Evolutionary conservation across 345 rosid species (phyloP), one percentile per base, ranked within the genome.

Genomic region (Salix caprea): DNA sequence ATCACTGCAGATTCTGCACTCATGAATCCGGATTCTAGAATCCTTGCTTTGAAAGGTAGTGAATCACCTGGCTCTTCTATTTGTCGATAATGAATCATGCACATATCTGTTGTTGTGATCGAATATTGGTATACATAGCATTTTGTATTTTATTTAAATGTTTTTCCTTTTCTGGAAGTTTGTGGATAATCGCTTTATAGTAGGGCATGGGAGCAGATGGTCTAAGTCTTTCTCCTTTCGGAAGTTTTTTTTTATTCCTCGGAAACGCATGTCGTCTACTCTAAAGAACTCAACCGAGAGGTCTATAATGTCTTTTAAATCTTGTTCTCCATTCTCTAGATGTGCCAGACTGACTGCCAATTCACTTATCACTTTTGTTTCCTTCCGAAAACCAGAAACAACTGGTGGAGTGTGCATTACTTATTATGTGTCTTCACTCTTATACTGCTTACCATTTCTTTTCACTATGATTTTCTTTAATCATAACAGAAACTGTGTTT

Each of bases 1-100:
- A 91, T 94, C 70, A 94, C 94, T 40, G 98, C 97, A 8, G 91
- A 91, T 64, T 93, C 97, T 13, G 94, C 95, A 23, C 86, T 89
- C 24, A 90, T 90, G 98, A 90, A 91, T 86, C 98, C 98, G 7
- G 88, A 88, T 82, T 86, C 98, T 18, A 89, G 90, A 83, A 90
- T 93, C 81, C 98, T 71, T 69, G 71, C 75, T 13, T 71, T 72
- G 76, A 72, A 77, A 52, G 80, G 80, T 77, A 50, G 2, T 62
- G 4, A 46, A 10, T 18, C n/a, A 12, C 18, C 44, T 11, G 28
- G 12, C 21, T n/a, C 18, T 69, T 30, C 19, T 28, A 30, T 7
- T 66, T 15, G 40, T 23, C 11, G 40, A 58, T 58, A 58, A 23
- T 58, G 64, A 23, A 58, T 56, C 62, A 3, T 10, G 64, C 28